Evolutionary conservation across 495 filamentous ascomycete species (phyloP).

Genomic region (Cryomyces minteri): DNA sequence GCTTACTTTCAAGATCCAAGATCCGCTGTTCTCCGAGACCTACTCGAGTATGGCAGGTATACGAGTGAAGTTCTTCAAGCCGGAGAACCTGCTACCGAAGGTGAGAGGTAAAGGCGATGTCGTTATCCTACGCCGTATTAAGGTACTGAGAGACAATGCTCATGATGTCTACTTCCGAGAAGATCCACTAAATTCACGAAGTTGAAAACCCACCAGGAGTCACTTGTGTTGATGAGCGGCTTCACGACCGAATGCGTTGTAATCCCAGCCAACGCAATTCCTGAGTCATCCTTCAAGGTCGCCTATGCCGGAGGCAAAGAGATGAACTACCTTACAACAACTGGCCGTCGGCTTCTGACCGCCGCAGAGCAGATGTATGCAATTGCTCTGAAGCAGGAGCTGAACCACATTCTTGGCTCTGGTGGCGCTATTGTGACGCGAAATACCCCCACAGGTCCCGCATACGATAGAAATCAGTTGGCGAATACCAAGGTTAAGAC

Average conservation of each 20-base stretch:
- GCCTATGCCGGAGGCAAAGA: neutral
- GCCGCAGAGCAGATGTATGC: slow-evolving; percentile 9
- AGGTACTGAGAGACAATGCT: neutral
- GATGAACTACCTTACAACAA: too few species aligned
- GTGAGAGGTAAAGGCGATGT: slow-evolving; percentile 12
- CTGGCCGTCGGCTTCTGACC: too few species aligned
- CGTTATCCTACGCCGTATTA: slow-evolving; percentile 13
- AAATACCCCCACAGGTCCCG: too few species aligned
- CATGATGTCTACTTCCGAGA: too few species aligned
- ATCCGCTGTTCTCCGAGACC: slow-evolving; percentile 1
- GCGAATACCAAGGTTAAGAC: neutral
- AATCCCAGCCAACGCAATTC: slow-evolving; percentile 7
- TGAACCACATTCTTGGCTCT: neutral
- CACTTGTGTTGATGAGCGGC: neutral
- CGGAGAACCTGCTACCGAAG: slow-evolving; percentile 1
- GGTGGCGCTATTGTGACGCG: too few species aligned
- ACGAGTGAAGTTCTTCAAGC: slow-evolving; percentile 10
- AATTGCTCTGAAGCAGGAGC: slow-evolving; percentile 8
- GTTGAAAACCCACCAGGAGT: too few species aligned
- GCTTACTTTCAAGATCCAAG: slow-evolving; percentile 11
- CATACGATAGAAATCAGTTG: too few species aligned
- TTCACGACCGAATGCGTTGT: slow-evolving; percentile 1
- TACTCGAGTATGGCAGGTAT: slow-evolving; percentile 3
- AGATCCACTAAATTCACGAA: too few species aligned
- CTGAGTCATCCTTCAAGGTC: slow-evolving; percentile 5